Percentiles rank a stretch among this genome's conserved stretches.
These are phyloP conservation scores for Kwoniella bestiolae DNA, from an alignment of 768 basidiomycete species.

Conservation along the genomic window DNA sequence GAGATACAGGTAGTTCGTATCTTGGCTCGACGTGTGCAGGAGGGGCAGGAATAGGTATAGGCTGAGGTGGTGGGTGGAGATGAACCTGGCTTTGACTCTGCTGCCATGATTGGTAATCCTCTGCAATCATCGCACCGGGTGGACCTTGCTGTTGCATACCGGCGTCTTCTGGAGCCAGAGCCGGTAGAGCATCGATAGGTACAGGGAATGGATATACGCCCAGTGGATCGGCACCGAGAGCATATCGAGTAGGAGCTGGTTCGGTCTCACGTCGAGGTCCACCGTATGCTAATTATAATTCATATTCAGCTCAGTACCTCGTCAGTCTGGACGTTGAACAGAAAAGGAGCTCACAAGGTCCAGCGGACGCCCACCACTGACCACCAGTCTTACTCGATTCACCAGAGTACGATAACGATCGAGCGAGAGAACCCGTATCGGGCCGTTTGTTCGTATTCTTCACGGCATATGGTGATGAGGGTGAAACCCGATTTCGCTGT, in stretches of 20 bases:
- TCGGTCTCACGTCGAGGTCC: constrained; percentile 14
- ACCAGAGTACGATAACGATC: constrained; percentile 17
- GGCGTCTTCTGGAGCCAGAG: constrained; percentile 22
- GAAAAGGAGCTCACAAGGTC: background rate
- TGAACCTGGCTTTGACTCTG: background rate
- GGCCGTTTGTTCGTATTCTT: constrained; percentile 4
- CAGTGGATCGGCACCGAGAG: constrained; percentile 5
- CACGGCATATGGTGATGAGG: constrained; percentile 23
- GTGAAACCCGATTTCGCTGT: constrained; percentile 9
- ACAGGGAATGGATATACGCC: constrained; percentile 46
- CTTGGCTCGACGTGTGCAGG: background rate
- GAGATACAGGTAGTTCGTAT: background rate
- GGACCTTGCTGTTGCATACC: constrained; percentile 13
- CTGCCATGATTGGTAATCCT: constrained; percentile 22
- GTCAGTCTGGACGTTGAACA: background rate
- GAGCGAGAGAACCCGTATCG: constrained; percentile 3
- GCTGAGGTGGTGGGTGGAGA: background rate
- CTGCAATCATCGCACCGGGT: constrained; percentile 13
- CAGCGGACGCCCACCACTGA: background rate
- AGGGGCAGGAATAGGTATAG: background rate
- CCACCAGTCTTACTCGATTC: constrained; percentile 1
- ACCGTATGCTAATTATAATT: too few species aligned
- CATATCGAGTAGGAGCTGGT: constrained; percentile 1
- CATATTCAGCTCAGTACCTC: too few species aligned
- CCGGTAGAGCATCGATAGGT: constrained; percentile 35